Percentiles rank a stretch among this genome's conserved stretches.
These are phyloP conservation scores for Scedosporium dehoogii DNA, from an alignment of 2,329 filamentous ascomycete species.

Conservation along the genomic window DNA sequence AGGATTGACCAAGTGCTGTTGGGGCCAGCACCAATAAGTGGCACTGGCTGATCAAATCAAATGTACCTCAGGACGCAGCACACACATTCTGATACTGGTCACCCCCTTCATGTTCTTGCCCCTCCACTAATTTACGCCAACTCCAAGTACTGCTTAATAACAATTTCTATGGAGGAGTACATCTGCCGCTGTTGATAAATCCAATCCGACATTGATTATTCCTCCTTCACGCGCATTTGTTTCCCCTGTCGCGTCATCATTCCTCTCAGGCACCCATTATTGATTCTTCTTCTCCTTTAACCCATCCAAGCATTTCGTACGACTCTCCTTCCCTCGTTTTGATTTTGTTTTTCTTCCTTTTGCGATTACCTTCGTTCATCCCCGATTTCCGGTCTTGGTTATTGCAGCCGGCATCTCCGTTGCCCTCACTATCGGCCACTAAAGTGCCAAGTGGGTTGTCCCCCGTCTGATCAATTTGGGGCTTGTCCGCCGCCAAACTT, in stretches of 20 bases:
- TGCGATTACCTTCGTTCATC: slow-evolving; percentile 2
- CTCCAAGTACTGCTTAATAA: background rate
- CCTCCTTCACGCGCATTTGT: background rate
- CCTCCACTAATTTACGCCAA: background rate
- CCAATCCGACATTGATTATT: background rate
- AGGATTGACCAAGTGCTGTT: too few relatives aligned
- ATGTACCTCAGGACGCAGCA: too few relatives aligned
- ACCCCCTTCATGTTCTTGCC: background rate
- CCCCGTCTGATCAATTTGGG: background rate
- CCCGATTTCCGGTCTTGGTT: background rate
- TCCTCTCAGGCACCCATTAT: background rate
- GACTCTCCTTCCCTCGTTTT: background rate
- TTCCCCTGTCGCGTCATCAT: slow-evolving; percentile 3
- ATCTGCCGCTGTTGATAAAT: background rate
- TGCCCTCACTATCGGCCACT: background rate
- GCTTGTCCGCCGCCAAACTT: background rate
- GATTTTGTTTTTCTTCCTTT: background rate
- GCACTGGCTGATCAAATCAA: too few relatives aligned
- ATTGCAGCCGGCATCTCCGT: background rate
- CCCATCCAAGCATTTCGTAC: slow-evolving; percentile 2
- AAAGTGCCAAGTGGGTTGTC: background rate
- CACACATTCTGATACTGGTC: too few relatives aligned
- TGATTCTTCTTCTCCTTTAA: slow-evolving; percentile 2
- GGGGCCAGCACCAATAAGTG: too few relatives aligned
- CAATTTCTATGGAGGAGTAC: background rate